Conservation (phyloP, 2,329 filamentous ascomycete genomes). For the Penicillium sp. region DNA sequence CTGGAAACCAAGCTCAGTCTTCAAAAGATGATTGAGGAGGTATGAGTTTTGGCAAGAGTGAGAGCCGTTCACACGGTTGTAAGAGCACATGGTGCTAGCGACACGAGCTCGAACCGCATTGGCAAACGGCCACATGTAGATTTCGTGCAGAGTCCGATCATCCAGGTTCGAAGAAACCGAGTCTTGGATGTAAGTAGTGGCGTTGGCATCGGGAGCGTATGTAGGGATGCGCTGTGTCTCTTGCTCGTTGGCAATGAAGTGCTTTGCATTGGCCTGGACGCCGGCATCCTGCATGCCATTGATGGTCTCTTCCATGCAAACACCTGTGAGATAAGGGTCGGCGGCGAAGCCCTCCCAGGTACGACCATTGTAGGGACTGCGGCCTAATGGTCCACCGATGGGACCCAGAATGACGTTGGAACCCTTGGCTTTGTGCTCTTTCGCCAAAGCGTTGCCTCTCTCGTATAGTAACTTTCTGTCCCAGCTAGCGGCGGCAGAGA, state of each 20-base stretch:
- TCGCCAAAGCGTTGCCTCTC: constrained; percentile 56
- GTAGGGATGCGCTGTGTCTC: constrained; percentile 37
- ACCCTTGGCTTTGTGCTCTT: constrained; percentile 45
- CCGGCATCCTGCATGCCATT: constrained; percentile 45
- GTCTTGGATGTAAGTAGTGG: constrained; percentile 9
- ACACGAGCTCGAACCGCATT: constrained; percentile 70
- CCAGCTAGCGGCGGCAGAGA: constrained; percentile 67
- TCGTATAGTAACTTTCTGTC: constrained; percentile 56
- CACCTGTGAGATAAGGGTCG: constrained; percentile 45
- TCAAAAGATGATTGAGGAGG: constrained; percentile 72
- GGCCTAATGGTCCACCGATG: constrained; percentile 43
- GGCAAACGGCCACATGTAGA: constrained; percentile 77
- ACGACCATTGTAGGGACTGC: constrained; percentile 41
- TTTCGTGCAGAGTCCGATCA: constrained; percentile 72
- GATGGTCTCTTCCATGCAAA: constrained; percentile 42
- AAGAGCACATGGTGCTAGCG: constrained; percentile 50
- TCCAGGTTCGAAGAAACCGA: constrained; percentile 40
- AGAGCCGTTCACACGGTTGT: constrained; percentile 72
- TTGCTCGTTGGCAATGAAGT: constrained; percentile 17
- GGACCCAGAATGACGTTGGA: constrained; percentile 46
- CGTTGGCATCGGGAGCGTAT: constrained; percentile 3
- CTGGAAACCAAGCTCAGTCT: constrained; percentile 78
- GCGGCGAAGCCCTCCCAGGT: constrained; percentile 47
- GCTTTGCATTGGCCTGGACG: constrained; percentile 35
- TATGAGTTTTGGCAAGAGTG: constrained; percentile 79